A percentile compares a stretch with the other conserved stretches of the same genome.
Conservation (phyloP, 139 green algal species). For the Pseudopediastrum boryanum region DNA sequence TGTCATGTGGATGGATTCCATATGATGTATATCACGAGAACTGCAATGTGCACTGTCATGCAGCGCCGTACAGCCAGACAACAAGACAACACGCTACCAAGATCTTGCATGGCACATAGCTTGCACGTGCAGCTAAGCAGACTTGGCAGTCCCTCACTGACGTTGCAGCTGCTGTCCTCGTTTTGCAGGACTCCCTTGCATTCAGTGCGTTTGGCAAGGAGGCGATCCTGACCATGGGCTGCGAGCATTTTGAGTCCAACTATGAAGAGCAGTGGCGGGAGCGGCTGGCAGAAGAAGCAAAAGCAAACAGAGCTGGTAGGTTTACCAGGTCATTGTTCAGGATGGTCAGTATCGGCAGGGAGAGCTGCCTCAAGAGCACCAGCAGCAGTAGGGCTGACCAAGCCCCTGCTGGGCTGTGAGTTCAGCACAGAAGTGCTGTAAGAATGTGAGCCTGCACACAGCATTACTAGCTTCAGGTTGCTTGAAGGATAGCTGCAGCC, state of each 20-base stretch:
- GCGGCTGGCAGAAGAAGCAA: not conserved
- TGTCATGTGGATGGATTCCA: too few species aligned
- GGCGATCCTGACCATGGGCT: conserved; percentile 32
- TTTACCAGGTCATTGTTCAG: too few species aligned
- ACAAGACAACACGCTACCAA: not conserved
- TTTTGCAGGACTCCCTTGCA: conserved; percentile 20
- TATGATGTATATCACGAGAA: too few species aligned
- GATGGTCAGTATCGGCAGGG: not conserved
- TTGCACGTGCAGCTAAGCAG: not conserved
- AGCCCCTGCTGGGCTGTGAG: too few species aligned
- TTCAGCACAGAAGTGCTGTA: too few species aligned
- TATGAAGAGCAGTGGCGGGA: conserved; percentile 1
- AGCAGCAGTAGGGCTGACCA: too few species aligned
- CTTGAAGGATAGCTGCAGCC: too few species aligned
- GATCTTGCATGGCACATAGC: not conserved
- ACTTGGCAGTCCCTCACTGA: not conserved
- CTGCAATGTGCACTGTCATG: too few species aligned
- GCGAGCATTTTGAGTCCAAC: conserved; percentile 32
- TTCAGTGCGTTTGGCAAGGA: conserved; percentile 35
- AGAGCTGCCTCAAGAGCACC: not conserved
- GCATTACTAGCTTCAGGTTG: too few species aligned
- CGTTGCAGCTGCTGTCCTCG: not conserved
- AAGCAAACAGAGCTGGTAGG: too few species aligned
- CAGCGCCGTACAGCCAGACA: too few species aligned
- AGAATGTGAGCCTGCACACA: too few species aligned